Conservation (phyloP, 2,329 filamentous ascomycete genomes). For the Didymella glomerata region DNA sequence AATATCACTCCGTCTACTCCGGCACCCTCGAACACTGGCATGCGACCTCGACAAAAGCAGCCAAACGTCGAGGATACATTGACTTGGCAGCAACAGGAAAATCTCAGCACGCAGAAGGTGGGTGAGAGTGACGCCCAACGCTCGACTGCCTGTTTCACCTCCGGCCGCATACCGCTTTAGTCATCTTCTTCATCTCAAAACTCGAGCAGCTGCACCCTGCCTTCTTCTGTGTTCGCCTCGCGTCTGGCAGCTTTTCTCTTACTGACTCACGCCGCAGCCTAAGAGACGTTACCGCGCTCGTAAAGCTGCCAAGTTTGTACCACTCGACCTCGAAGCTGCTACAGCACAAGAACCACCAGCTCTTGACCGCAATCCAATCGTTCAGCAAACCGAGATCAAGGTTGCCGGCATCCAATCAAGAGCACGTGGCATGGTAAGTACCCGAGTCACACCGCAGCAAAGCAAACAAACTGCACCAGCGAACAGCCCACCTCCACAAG, state of each 20-base stretch:
- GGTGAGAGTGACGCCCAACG: constrained; percentile 17
- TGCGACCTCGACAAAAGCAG: neutral
- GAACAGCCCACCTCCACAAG: neutral
- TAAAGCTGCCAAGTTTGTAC: constrained; percentile 13
- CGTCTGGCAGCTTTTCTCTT: neutral
- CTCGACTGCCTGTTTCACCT: constrained; percentile 1
- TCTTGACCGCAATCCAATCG: neutral
- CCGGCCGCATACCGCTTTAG: constrained; percentile 3
- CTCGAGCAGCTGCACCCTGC: neutral
- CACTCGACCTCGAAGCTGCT: constrained; percentile 4
- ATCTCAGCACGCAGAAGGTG: constrained; percentile 23
- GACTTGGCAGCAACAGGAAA: constrained; percentile 35
- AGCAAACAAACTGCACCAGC: constrained; percentile 12
- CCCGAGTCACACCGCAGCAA: neutral
- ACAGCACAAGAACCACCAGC: neutral
- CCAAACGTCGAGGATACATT: constrained; percentile 5
- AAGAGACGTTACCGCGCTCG: neutral
- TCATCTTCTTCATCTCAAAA: neutral
- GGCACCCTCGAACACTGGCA: neutral
- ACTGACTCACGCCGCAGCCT: constrained; percentile 1
- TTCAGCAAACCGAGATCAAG: constrained; percentile 16
- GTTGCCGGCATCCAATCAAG: neutral
- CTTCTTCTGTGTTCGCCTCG: neutral
- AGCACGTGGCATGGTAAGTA: constrained; percentile 14
- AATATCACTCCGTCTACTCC: neutral